Evolutionary conservation across 306 rosid species (phyloP).

Genomic region (Lagenaria siceraria): DNA sequence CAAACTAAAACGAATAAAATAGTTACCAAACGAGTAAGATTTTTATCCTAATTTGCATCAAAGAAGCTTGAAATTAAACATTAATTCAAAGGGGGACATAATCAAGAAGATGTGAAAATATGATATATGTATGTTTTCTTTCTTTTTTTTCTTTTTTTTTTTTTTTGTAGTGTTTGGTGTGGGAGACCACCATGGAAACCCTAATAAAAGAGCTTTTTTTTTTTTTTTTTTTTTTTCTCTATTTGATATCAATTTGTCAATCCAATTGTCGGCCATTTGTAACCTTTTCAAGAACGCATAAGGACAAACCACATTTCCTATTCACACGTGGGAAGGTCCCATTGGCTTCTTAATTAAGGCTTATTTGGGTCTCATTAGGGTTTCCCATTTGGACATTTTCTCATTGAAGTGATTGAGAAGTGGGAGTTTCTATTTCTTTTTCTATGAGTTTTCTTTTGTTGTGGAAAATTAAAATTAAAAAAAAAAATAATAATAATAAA

Average conservation of each 20-base stretch:
- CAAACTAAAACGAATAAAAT: no score
- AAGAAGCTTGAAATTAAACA: not conserved
- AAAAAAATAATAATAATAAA: no score
- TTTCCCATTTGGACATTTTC: not conserved
- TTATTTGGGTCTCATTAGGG: conserved; percentile 10
- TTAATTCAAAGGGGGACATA: not conserved
- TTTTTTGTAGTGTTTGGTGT: not conserved
- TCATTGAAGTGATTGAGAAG: not conserved
- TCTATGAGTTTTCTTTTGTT: not conserved
- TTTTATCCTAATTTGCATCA: not conserved
- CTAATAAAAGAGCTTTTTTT: not conserved
- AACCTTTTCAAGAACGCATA: not conserved
- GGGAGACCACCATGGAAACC: not conserved
- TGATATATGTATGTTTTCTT: not conserved
- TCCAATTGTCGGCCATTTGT: conserved; percentile 37
- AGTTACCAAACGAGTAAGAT: not conserved
- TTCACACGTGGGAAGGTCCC: conserved; percentile 11
- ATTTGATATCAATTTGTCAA: conserved; percentile 3
- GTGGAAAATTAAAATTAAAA: no score
- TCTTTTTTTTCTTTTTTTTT: no score
- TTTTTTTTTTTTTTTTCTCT: not conserved
- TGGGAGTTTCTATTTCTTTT: not conserved
- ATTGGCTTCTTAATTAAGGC: conserved; percentile 8
- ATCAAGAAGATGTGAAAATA: not conserved
- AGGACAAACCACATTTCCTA: conserved; percentile 1